Conservation (phyloP, 2,329 filamentous ascomycete genomes). For the Huntiella savannae region DNA sequence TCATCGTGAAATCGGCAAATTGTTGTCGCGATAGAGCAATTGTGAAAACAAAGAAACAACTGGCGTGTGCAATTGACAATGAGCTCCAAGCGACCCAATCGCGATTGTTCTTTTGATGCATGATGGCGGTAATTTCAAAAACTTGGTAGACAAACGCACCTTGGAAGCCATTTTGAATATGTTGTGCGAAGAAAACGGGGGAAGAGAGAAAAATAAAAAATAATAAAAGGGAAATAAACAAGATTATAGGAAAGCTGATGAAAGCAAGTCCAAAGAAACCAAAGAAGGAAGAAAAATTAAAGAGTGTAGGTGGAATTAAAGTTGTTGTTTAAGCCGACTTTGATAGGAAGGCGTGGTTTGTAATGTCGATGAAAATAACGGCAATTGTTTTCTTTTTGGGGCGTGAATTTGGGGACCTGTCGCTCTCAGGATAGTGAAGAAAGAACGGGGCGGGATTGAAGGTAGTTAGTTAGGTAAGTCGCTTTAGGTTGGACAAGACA, state of each 20-base stretch:
- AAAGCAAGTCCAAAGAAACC: not conserved
- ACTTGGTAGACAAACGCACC: constrained; percentile 15
- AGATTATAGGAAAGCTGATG: not conserved
- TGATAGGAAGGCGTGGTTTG: not conserved
- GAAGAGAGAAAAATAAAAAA: constrained; percentile 2
- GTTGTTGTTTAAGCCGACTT: too few species aligned
- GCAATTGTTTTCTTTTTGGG: constrained; percentile 2
- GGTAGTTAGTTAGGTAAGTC: too few species aligned
- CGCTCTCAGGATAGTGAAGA: not conserved
- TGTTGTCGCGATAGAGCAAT: too few species aligned
- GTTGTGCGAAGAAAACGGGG: constrained; percentile 1
- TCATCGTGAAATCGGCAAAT: too few species aligned
- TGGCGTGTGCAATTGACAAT: too few species aligned
- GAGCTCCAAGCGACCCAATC: too few species aligned
- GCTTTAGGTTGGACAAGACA: not conserved
- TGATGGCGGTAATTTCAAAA: too few species aligned
- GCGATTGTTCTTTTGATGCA: too few species aligned
- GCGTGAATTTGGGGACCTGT: not conserved
- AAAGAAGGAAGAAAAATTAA: not conserved
- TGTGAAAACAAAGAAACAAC: too few species aligned
- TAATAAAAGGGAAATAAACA: not conserved
- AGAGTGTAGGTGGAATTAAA: not conserved
- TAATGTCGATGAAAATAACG: not conserved
- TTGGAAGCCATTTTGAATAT: constrained; percentile 22
- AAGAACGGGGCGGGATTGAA: not conserved